Base-by-base conservation (phyloP, 176 grass and related monocot genomes). In the Eragrostis nindensis region DNA sequence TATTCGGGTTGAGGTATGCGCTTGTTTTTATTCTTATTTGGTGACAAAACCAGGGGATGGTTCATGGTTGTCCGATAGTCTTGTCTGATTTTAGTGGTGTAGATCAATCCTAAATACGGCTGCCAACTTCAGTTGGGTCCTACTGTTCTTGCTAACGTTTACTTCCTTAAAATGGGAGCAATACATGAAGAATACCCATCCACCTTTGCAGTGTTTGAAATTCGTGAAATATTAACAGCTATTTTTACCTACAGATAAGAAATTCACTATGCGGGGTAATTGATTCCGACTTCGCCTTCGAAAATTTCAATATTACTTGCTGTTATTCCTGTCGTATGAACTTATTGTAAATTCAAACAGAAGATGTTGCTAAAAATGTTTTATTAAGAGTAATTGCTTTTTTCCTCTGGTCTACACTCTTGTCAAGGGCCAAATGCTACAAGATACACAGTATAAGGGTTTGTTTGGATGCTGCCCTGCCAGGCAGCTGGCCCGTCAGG, bases 1-100 rank as follows among this genome's bases (percentile, higher is more conserved):
- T 84, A 94, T 94, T 63, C 95, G 95, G 25, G 92, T 85, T 19
- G 95, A 97, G 95, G 95, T 93, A 55, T 14, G 73, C 79, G 56
- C 45, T 73, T 67, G 17, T 59, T 78, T 77, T 78, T 49, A 46
- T 68, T 66, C 11, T 40, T 38, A 59, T 68, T 70, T 15, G 21
- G 68, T 14, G 1, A 10, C 48, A 63, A n/a, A 72, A 45, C 25
- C 11, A 16, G 64, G 50, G 15, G 53, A 86, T 52, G 50, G 43
- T 66, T n/a, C n/a, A n/a, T n/a, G n/a, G n/a, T n/a, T n/a, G n/a
- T n/a, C n/a, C n/a, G n/a, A n/a, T n/a, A n/a, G n/a, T n/a, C n/a
- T n/a, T 52, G 14, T 52, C 46, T 11, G 19, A 63, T 61, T 76
- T 76, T 73, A 65, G 49, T 62, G n/a, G 29, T 44, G 40, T 57